Base-by-base conservation (phyloP, 805 yeast genomes). In the Kazachstania viticola region DNA sequence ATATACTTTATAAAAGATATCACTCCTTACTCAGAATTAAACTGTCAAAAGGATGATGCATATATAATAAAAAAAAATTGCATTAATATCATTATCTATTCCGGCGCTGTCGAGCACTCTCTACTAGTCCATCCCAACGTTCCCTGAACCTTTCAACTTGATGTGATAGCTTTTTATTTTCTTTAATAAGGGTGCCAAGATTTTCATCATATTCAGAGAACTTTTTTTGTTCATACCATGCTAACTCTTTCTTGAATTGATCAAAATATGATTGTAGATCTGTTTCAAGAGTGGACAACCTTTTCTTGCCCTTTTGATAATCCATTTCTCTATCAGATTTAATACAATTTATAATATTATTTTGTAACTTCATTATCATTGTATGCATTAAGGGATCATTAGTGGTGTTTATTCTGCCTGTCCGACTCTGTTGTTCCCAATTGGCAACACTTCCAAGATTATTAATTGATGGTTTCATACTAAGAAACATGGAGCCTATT, bases 91-190 rank as follows among this genome's bases (percentile, higher is more conserved):
- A n/a, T n/a, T n/a, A n/a, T n/a, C n/a, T n/a, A n/a, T n/a, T n/a
- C n/a, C n/a, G n/a, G n/a, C n/a, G n/a, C n/a, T n/a, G n/a, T n/a
- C n/a, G n/a, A n/a, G 83, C 83, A 41, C 73, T 71, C 45, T 75
- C 77, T 14, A 75, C 77, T 18, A 77, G 52, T 15, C 67, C 71
- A 42, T 76, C 73, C 84, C 84, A 78, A 23, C 81, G 53, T 36
- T 70, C 70, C 38, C 70, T 72, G 32, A 75, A 50, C 35, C 68
- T 66, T 3, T 61, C 59, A 4, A 63, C 65, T 41, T 76, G 75
- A 28, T 60, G 60, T 30, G 68, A 69, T 34, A 74, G 51, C 29
- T 67, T 66, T 28, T 52, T 57, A 38, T 63, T 65, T 28, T 65
- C 71, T 30, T 55, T 56, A 21, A 45, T 35, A 12, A 64, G 33